Conservation (phyloP, 768 basidiomycete genomes). For the Omphalotus guepiniiformis region DNA sequence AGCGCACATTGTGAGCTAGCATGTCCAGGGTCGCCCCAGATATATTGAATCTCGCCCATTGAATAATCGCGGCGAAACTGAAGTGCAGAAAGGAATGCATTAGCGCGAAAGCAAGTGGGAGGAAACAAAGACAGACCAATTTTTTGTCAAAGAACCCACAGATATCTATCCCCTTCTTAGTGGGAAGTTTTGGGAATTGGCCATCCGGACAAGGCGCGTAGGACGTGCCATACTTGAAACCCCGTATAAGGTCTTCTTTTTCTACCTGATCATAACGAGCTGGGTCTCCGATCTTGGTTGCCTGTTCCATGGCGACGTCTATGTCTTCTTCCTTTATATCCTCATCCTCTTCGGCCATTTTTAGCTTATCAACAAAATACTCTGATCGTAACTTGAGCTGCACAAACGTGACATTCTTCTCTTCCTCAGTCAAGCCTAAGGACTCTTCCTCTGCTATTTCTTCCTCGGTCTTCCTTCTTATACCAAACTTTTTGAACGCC, state of each 20-base stretch:
- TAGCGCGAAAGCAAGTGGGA: conserved; percentile 1
- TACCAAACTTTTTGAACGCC: conserved; percentile 72
- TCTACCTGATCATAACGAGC: conserved; percentile 52
- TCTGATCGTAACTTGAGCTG: conserved; percentile 30
- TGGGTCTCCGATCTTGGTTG: conserved; percentile 30
- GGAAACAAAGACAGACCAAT: conserved; percentile 43
- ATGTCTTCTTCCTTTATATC: conserved; percentile 26
- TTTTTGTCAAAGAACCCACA: conserved; percentile 72
- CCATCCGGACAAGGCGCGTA: conserved; percentile 85
- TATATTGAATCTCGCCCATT: conserved; percentile 82
- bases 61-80: conserved; percentile 80
- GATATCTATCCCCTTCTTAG: conserved; percentile 83
- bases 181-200: conserved; percentile 71
- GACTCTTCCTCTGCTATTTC: conserved; percentile 33
- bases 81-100: not conserved
- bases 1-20: conserved; percentile 77
- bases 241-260: conserved; percentile 73
- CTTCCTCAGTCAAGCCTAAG: conserved; percentile 26
- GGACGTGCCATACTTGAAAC: conserved; percentile 88
- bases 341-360: conserved; percentile 23
- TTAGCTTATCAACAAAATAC: conserved; percentile 29
- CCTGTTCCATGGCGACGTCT: conserved; percentile 24
- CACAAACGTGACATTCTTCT: conserved; percentile 31
- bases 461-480: conserved; percentile 29
- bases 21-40: conserved; percentile 71